Evolutionary conservation across 2,329 filamentous ascomycete species (phyloP), one percentile per base, ranked within the genome.

Genomic region (Pestalotiopsis sp.): DNA sequence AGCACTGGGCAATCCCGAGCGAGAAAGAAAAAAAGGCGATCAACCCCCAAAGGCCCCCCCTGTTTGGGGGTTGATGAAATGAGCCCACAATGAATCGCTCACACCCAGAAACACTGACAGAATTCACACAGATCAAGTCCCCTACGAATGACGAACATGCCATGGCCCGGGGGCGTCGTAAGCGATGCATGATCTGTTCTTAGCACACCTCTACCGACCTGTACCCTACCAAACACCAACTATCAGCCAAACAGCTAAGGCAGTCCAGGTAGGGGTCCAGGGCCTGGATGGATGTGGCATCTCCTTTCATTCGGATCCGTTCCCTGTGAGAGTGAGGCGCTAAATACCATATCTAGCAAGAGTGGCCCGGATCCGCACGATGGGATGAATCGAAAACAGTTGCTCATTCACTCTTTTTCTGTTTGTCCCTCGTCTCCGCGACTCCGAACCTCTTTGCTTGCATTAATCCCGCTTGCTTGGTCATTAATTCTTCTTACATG

Each of bases 71-170:
- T 64, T 49, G 36, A 36, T 64, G 31, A 49, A 64, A 39, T 39
- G 38, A 62, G 61, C n/a, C 61, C 61, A 64, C 38, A 45, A 64
- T 49, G 20, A 45, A n/a, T 23, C 61, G 41, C 38, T n/a, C 61
- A 64, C 38, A 38, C 39, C 23, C 61, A 52, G 38, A 49, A 41
- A 14, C n/a, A 14, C n/a, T 38, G n/a, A 17, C 61, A 49, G 38
- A 23, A 45, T 64, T n/a, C 31, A 36, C 0, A 36, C 31, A 36
- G 31, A 36, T 36, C 31, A 36, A 52, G 31, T 36, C 38, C 20
- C 61, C 39, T 64, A 45, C 12, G 61, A 41, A 64, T 41, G 61
- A 36, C 39, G 25, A 36, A 36, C 59, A 62, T 36, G 59, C 25
- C 31, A 20, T 41, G 27, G 27, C 25, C 12, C 23, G 45, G 31